phyloP scores from a whole-genome alignment of 2,329 filamentous ascomycete species.

The Mollisia scopiformis region DNA sequence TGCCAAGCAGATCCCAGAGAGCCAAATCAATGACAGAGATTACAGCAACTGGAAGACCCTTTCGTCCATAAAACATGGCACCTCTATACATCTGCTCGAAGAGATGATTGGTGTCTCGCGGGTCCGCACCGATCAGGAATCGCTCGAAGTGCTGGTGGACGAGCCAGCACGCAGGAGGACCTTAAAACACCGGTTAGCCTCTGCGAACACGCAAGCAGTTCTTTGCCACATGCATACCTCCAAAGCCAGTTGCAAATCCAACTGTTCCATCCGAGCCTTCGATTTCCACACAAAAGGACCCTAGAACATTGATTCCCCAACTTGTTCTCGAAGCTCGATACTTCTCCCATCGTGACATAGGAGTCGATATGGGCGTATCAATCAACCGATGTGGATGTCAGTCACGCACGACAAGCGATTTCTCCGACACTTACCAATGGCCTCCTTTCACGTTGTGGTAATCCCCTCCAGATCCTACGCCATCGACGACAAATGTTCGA shows the following conservation, averaged over 20 bases:
- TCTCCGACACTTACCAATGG: slow-evolving; percentile 56
- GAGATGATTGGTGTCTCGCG: slow-evolving; percentile 85
- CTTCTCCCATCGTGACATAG: slow-evolving; percentile 86
- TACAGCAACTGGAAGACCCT: slow-evolving; percentile 85
- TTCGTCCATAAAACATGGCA: slow-evolving; percentile 96
- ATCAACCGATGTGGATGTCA: slow-evolving; percentile 73
- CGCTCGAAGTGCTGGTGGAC: slow-evolving; percentile 92
- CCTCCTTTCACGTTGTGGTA: slow-evolving; percentile 89
- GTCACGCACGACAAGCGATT: not conserved
- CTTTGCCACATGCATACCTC: slow-evolving; percentile 53
- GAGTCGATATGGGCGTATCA: slow-evolving; percentile 89
- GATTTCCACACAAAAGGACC: slow-evolving; percentile 89
- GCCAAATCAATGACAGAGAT: slow-evolving; percentile 95
- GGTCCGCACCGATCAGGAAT: slow-evolving; percentile 87
- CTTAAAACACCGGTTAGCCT: slow-evolving; percentile 38
- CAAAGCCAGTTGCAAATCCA: slow-evolving; percentile 92
- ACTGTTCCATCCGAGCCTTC: slow-evolving; percentile 90
- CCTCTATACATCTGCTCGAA: slow-evolving; percentile 97
- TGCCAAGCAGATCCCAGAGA: slow-evolving; percentile 89
- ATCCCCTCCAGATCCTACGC: slow-evolving; percentile 68
- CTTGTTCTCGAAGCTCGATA: slow-evolving; percentile 87
- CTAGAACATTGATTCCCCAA: slow-evolving; percentile 95
- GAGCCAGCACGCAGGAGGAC: slow-evolving; percentile 91
- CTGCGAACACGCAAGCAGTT: not conserved
- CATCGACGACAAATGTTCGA: slow-evolving; percentile 72